Evolutionary conservation across 2,329 filamentous ascomycete species (phyloP).

Genomic region (Thielaviopsis populi): DNA sequence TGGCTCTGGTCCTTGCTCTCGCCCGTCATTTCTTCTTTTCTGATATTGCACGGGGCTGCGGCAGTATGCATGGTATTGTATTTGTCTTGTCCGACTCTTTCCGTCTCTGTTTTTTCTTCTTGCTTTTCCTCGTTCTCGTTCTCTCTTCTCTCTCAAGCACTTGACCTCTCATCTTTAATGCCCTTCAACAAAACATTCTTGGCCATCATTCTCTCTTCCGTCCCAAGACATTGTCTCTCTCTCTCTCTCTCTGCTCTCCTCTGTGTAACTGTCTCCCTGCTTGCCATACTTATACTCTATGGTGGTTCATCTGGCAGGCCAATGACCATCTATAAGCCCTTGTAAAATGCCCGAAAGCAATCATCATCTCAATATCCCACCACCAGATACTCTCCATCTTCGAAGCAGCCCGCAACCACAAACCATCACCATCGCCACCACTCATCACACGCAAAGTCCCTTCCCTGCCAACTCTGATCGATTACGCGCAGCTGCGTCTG

Average conservation of each 20-base stretch:
- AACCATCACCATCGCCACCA: background rate
- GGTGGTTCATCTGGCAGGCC: constrained; percentile 3
- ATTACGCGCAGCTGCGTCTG: background rate
- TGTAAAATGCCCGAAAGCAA: background rate
- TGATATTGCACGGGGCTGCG: background rate
- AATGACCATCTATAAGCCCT: constrained; percentile 3
- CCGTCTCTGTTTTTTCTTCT: background rate
- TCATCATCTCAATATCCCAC: background rate
- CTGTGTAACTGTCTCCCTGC: constrained; percentile 2
- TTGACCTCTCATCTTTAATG: background rate
- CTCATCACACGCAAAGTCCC: background rate
- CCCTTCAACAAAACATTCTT: constrained; percentile 7
- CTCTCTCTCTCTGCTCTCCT: background rate
- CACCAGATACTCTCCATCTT: background rate
- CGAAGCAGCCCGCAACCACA: background rate
- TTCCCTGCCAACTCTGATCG: background rate
- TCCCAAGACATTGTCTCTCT: background rate
- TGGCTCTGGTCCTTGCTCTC: background rate
- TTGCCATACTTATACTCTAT: constrained; percentile 2
- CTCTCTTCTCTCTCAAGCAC: background rate
- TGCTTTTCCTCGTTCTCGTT: background rate
- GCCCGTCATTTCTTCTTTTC: background rate
- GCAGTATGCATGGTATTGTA: constrained; percentile 1
- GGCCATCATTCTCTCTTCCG: constrained; percentile 1
- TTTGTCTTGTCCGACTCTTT: background rate